phyloP scores from a whole-genome alignment of 2,329 filamentous ascomycete species.

The Hypoxylon sp. region DNA sequence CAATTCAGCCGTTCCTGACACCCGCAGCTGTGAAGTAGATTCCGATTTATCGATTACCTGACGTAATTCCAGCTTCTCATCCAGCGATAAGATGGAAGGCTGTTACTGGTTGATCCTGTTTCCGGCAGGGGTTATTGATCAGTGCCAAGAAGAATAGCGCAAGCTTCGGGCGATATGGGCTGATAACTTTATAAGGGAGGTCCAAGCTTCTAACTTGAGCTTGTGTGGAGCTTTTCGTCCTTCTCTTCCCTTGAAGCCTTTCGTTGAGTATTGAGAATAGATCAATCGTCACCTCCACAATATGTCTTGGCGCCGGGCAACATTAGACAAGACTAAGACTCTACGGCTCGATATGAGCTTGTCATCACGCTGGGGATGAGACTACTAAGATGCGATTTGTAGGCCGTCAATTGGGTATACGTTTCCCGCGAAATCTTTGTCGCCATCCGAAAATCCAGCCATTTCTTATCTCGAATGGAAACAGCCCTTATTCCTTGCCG shows the following conservation, averaged over 20 bases:
- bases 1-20: conserved; percentile 40
- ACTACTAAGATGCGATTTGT: not conserved
- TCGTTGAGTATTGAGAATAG: not conserved
- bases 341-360: not conserved
- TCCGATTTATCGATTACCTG: conserved; percentile 41
- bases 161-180: conserved; percentile 2
- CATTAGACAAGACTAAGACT: not conserved
- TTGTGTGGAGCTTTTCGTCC: conserved; percentile 16
- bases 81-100: conserved; percentile 48
- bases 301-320: not conserved
- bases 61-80: conserved; percentile 52
- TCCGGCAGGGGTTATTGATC: conserved; percentile 27
- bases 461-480: not conserved
- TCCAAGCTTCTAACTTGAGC: conserved; percentile 28
- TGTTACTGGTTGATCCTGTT: conserved; percentile 41
- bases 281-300: not conserved
- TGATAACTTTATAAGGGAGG: conserved; percentile 22
- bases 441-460: not conserved
- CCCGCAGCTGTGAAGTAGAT: conserved; percentile 8
- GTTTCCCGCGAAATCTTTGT: not conserved
- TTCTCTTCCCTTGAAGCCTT: not conserved
- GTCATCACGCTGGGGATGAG: not conserved
- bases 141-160: conserved; percentile 41
- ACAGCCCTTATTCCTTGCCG: not conserved
- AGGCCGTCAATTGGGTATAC: not conserved